Conservation (phyloP, 352 stramenopile genomes). For the Phytophthora cactorum region DNA sequence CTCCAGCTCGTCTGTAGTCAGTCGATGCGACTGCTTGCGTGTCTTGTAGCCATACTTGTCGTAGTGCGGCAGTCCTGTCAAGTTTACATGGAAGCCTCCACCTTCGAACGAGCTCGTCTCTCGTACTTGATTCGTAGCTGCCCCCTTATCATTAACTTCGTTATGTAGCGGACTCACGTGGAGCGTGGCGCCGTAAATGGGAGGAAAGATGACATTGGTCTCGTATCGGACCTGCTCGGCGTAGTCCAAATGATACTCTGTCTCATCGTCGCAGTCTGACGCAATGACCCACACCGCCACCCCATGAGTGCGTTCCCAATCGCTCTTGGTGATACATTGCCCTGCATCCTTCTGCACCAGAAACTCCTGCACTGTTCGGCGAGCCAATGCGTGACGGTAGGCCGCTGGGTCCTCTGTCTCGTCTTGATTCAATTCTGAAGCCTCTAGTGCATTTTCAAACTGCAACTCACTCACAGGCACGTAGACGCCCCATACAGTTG, state of each 20-base stretch:
- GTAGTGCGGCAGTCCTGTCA: slow-evolving; percentile 61
- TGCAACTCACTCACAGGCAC: slow-evolving; percentile 42
- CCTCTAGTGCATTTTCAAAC: slow-evolving; percentile 10
- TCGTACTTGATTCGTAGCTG: slow-evolving; percentile 1
- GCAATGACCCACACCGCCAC: slow-evolving; percentile 77
- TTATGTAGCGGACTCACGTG: slow-evolving; percentile 65
- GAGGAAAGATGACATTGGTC: slow-evolving; percentile 73
- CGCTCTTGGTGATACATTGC: slow-evolving; percentile 31
- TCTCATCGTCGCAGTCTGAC: slow-evolving; percentile 65
- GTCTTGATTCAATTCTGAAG: slow-evolving; percentile 14
- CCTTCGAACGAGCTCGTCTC: slow-evolving; percentile 42
- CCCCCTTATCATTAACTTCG: background rate
- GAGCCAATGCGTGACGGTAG: slow-evolving; percentile 53
- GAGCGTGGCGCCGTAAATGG: slow-evolving; percentile 77
- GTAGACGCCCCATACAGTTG: slow-evolving; percentile 76
- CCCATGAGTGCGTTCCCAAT: slow-evolving; percentile 53
- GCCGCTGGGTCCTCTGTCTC: slow-evolving; percentile 27
- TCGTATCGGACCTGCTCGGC: slow-evolving; percentile 75
- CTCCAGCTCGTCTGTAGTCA: slow-evolving; percentile 62
- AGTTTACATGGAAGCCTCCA: slow-evolving; percentile 68
- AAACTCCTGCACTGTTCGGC: slow-evolving; percentile 61
- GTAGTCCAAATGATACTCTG: slow-evolving; percentile 79
- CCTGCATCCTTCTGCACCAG: slow-evolving; percentile 35
- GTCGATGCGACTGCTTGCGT: slow-evolving; percentile 37
- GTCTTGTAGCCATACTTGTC: slow-evolving; percentile 73